These are phyloP conservation scores for Ogataea pignaliae DNA, from an alignment of 805 yeast genomes.

Conservation along the genomic window DNA sequence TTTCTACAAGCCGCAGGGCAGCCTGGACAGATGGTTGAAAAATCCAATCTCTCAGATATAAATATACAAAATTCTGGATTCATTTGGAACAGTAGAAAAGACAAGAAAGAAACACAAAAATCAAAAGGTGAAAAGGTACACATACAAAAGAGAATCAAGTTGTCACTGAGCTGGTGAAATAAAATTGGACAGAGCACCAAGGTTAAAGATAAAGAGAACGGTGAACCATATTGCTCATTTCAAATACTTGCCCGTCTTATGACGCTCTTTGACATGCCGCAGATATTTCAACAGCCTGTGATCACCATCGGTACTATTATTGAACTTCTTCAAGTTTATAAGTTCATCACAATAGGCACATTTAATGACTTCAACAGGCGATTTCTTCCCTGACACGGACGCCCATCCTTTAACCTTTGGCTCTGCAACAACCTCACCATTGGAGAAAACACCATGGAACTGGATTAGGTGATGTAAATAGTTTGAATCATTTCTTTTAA, in stretches of 20 bases:
- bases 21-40: no score
- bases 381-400: constrained; percentile 4
- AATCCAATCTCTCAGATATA: no score
- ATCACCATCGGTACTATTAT: constrained; percentile 12
- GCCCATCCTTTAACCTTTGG: constrained; percentile 24
- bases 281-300: constrained; percentile 25
- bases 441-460: constrained; percentile 30
- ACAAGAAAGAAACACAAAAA: no score
- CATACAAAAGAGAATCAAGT: no score
- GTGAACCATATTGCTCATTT: no score
- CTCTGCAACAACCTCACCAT: constrained; percentile 23
- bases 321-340: constrained; percentile 19
- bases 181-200: no score
- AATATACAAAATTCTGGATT: no score
- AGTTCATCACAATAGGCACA: constrained; percentile 24
- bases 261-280: constrained; percentile 27
- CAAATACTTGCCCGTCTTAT: constrained; percentile 24
- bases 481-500: constrained; percentile 27
- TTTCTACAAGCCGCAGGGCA: no score
- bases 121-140: no score
- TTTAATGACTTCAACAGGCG: constrained; percentile 21
- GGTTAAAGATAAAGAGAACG: no score
- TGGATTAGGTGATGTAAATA: constrained; percentile 30
- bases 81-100: no score
- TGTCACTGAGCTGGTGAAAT: no score